Percentiles rank a stretch among this genome's conserved stretches.
These are phyloP conservation scores for Solioccasus polychromus DNA, from an alignment of 768 basidiomycete genomes.

Conservation along the genomic window DNA sequence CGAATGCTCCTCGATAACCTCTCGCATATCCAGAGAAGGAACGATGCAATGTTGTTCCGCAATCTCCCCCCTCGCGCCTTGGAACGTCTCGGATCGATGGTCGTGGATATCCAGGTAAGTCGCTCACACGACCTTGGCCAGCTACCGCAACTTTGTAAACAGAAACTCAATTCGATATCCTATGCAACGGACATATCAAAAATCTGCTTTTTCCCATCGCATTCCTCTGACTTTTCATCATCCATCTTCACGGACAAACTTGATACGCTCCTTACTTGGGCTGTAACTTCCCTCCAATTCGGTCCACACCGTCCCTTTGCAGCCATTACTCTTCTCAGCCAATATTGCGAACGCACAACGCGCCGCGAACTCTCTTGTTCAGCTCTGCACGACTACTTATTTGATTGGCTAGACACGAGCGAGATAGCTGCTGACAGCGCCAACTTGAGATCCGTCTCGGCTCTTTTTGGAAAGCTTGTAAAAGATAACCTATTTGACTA, in stretches of 20 bases:
- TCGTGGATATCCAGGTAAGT: constrained; percentile 48
- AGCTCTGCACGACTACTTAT: constrained; percentile 71
- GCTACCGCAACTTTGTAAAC: not conserved
- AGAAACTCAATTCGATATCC: constrained; percentile 79
- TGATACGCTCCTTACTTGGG: constrained; percentile 76
- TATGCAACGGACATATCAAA: constrained; percentile 57
- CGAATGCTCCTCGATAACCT: constrained; percentile 56
- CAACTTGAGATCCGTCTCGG: constrained; percentile 59
- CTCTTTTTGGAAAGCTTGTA: constrained; percentile 70
- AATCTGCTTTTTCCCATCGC: constrained; percentile 56
- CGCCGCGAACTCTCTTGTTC: constrained; percentile 58
- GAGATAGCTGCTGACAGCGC: constrained; percentile 54
- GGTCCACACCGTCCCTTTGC: constrained; percentile 80
- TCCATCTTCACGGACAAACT: constrained; percentile 63
- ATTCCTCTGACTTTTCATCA: constrained; percentile 31
- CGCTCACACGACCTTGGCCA: not conserved
- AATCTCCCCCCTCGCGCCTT: constrained; percentile 61
- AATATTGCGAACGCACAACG: constrained; percentile 63
- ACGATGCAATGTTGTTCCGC: constrained; percentile 77
- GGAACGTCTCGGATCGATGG: constrained; percentile 59
- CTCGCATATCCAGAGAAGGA: constrained; percentile 69
- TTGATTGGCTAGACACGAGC: constrained; percentile 76
- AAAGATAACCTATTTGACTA: constrained; percentile 73
- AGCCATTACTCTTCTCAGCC: constrained; percentile 63
- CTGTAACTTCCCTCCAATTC: constrained; percentile 75